Evolutionary conservation across 371 early-diverging fungal species (phyloP), one percentile per base, ranked within the genome.

Genomic region (Dinochytrium kinnereticum): DNA sequence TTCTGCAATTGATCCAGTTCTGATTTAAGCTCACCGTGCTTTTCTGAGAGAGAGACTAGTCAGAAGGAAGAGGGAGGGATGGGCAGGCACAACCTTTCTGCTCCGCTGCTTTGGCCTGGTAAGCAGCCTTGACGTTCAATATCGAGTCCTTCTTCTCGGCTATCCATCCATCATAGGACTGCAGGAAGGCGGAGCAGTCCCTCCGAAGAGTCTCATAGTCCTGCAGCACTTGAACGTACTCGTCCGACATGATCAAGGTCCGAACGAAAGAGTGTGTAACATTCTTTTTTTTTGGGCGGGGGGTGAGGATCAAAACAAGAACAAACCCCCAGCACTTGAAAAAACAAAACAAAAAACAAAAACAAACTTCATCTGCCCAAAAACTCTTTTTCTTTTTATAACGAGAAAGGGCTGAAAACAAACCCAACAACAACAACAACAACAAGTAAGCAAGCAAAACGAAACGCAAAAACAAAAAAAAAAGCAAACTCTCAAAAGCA

Each of bases 181-280:
- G 13, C 10, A 61, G 34, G 61, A 61, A 61, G 3, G 61, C 61
- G 3, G 7, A 3, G 34, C 61, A 61, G 24, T 61, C 61, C 37
- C 26, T 28, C 13, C 61, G 30, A 5, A 61, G 61, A 13, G n/a
- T 24, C 13, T 61, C 61, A 36, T 61, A 61, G 36, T 61, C 61
- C 13, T 28, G 7, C 2, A 34, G 15, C 34, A 61, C 34, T 61
- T 17, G 19, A 2, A 19, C 61, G 24, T 34, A 61, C 34, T 28
- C 61, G 13, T 61, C 61, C n/a, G 37, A 61, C 61, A 61, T 61
- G 61, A 15, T 37, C 57, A 5, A 24, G 30, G 10, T 55, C 57
- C 10, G 10, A 26, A 17, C 57, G 26, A 55, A 55, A 26, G 57
- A 19, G n/a, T n/a, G n/a, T n/a, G n/a, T n/a, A n/a, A n/a, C n/a